Evolutionary conservation across 202 grass and related monocot species (phyloP).

Genomic region (Cymbopogon flexuosus): DNA sequence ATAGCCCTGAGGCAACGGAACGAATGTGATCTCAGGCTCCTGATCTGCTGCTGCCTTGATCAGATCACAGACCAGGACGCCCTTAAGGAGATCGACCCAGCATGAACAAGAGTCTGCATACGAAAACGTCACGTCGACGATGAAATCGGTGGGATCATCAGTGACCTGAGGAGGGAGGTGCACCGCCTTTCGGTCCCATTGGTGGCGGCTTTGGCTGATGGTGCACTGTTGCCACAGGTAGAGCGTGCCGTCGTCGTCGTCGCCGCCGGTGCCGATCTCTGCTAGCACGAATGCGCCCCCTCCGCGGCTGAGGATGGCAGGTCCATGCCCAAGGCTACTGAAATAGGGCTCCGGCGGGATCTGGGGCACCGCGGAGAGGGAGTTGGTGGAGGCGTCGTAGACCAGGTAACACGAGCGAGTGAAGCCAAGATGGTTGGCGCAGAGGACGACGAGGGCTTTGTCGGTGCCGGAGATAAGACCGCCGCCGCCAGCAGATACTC

Average conservation of each 20-base stretch:
- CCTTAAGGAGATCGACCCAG: conserved; percentile 10
- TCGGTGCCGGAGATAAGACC: not conserved
- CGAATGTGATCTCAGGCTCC: too few species aligned
- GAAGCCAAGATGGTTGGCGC: not conserved
- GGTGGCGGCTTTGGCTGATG: too few species aligned
- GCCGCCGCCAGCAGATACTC: not conserved
- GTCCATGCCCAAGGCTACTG: not conserved
- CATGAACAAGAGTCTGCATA: not conserved
- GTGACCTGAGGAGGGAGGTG: too few species aligned
- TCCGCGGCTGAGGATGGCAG: not conserved
- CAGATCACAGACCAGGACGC: not conserved
- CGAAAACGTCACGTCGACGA: not conserved
- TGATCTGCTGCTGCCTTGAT: too few species aligned
- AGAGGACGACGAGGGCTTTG: not conserved
- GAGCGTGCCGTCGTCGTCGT: too few species aligned
- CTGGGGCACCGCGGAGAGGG: not conserved
- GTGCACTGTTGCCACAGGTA: too few species aligned
- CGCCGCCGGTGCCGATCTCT: too few species aligned
- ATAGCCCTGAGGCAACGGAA: too few species aligned
- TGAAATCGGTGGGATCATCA: too few species aligned
- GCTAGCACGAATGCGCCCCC: too few species aligned
- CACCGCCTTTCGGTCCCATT: too few species aligned
- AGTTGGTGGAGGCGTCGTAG: not conserved
- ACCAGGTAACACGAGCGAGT: not conserved
- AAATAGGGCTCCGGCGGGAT: not conserved